Base-by-base conservation (phyloP, 768 basidiomycete species). In the Termitomyces sp. region DNA sequence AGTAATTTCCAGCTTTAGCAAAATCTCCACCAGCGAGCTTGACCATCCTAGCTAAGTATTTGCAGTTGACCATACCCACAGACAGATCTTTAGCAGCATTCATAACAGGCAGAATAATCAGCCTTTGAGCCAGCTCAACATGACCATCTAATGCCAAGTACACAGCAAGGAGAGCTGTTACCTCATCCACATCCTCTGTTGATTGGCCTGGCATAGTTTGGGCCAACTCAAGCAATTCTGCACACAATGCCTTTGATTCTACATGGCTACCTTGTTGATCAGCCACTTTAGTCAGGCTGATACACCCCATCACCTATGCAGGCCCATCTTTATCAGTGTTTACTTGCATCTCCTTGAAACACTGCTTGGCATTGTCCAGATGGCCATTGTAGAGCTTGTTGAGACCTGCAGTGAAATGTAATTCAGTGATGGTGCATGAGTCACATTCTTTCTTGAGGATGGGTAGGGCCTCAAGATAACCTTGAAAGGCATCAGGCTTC, bases 21-120 rank as follows among this genome's bases (percentile, higher is more conserved):
- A 55, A 32, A 0, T 61, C 34, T 2, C 39, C 45, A 1, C 18
- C 60, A 10, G 9, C 32, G 7, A 58, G 27, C 22, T 57, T 47
- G 36, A 60, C 45, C 18, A 45, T 48, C 16, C 45, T 56, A 7
- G 56, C 56, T 1, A 57, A 9, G 46, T 57, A 54, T 20, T 36
- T n/a, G n/a, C n/a, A n/a, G n/a, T n/a, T n/a, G n/a, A n/a, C n/a
- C n/a, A n/a, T n/a, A n/a, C n/a, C n/a, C n/a, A n/a, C n/a, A n/a
- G n/a, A n/a, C n/a, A n/a, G n/a, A n/a, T n/a, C n/a, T n/a, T n/a
- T n/a, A 30, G 30, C 7, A 30, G 30, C 30, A 7, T 30, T 30
- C 30, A 7, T 30, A 7, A 30, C 30, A 30, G 13, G 16, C 7
- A 20, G 48, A 4, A 1, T 18, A 14, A 56, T 51, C 18, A 40